A percentile compares a stretch with the other conserved stretches of the same genome.
Conservation (phyloP, 345 rosid genomes). For the Toxicodendron radicans region DNA sequence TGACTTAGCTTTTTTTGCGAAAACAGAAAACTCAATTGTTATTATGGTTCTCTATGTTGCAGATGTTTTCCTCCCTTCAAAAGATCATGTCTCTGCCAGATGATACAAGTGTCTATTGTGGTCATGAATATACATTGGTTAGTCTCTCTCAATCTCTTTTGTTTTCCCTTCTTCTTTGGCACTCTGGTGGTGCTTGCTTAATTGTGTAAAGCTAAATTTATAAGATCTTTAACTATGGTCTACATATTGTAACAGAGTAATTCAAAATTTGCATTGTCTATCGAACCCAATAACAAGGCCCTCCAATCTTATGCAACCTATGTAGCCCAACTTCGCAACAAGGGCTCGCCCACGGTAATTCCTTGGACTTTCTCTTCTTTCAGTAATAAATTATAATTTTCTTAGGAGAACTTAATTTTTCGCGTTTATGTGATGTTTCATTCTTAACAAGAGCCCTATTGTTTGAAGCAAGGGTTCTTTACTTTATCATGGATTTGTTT, state of each 20-base stretch:
- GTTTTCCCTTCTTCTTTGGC: neutral
- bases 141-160: slow-evolving; percentile 24
- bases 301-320: slow-evolving; percentile 78
- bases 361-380: slow-evolving; percentile 7
- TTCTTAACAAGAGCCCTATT: neutral
- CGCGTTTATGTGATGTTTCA: neutral
- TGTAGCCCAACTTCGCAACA: slow-evolving; percentile 77
- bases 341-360: slow-evolving; percentile 81
- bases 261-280: slow-evolving; percentile 83
- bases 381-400: neutral
- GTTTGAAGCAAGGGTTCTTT: neutral
- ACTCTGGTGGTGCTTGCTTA: neutral
- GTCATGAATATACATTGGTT: slow-evolving; percentile 95
- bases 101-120: slow-evolving; percentile 78
- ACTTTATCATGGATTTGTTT: neutral
- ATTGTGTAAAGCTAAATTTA: slow-evolving; percentile 13
- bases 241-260: slow-evolving; percentile 56
- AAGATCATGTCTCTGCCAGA: slow-evolving; percentile 82
- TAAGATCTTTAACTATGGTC: slow-evolving; percentile 12
- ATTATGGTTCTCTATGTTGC: slow-evolving; percentile 27
- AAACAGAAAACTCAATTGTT: neutral
- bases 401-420: neutral
- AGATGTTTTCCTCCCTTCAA: slow-evolving; percentile 84
- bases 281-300: slow-evolving; percentile 87
- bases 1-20: neutral